phyloP scores from a whole-genome alignment of 352 stramenopile genomes.

The Pythium sp. region DNA sequence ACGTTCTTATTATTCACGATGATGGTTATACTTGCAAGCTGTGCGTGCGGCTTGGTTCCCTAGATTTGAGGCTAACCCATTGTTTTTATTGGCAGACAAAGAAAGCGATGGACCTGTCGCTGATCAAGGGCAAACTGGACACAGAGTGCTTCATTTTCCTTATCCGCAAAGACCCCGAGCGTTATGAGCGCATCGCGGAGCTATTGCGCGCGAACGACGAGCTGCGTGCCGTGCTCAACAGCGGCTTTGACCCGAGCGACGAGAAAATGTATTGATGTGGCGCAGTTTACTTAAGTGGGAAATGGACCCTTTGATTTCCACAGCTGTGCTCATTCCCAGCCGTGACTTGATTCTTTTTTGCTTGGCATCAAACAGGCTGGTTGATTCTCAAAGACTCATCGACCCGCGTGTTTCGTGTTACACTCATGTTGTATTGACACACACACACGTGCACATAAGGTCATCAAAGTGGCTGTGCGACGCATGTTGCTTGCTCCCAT shows the following conservation, averaged over 20 bases:
- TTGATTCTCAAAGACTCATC: too few species aligned
- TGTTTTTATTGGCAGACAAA: slow-evolving; percentile 56
- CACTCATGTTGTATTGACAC: background rate
- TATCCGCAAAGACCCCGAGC: slow-evolving; percentile 84
- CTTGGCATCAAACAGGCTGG: background rate
- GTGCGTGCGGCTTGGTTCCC: background rate
- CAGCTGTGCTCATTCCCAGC: background rate
- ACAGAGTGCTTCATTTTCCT: slow-evolving; percentile 89
- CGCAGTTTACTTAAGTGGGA: slow-evolving; percentile 8
- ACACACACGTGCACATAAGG: background rate
- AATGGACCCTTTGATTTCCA: background rate
- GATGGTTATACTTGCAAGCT: background rate
- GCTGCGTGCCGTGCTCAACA: slow-evolving; percentile 83
- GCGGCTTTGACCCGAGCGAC: slow-evolving; percentile 84
- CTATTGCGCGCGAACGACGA: slow-evolving; percentile 84
- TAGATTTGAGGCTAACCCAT: background rate
- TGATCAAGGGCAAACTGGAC: slow-evolving; percentile 84
- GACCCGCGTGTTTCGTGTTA: too few species aligned
- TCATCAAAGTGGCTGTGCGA: background rate
- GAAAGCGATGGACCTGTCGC: slow-evolving; percentile 78
- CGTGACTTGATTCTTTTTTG: slow-evolving; percentile 7
- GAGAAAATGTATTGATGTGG: slow-evolving; percentile 76
- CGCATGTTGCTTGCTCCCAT: background rate
- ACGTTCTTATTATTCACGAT: slow-evolving; percentile 7
- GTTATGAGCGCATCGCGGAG: slow-evolving; percentile 79